Base-by-base conservation (phyloP, 2,329 filamentous ascomycete genomes). In the Botrytis elliptica region DNA sequence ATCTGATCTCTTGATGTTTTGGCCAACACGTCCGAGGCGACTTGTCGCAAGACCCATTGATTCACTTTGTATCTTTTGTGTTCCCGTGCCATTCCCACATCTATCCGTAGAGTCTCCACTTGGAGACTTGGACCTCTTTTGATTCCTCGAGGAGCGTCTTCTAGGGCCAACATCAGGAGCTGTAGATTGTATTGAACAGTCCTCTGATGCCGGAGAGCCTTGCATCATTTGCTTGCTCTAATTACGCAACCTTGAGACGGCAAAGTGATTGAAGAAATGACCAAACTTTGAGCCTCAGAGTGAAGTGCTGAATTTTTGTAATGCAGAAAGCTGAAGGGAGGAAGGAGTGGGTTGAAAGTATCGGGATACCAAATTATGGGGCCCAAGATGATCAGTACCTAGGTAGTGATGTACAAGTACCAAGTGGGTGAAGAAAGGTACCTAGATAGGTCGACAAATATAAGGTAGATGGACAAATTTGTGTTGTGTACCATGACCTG, bases 131-230 rank as follows among this genome's bases (percentile, higher is more conserved):
- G 52, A 52, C 36, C 60, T 10, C 9, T 22, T 60, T 46, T 74
- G 62, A 42, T 71, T 71, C 57, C 46, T 59, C 18, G 55, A 65
- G 49, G 69, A 72, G n/a, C 40, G 49, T 33, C 52, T 74, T 44
- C 46, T 59, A 57, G 46, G 25, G 57, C 57, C 64, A 38, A 73
- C n/a, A 55, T 40, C 62, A 14, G 36, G 63, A 69, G 55, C 46
- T 10, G 38, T 22, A 22, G 73, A 52, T 64, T 46, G 25, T 29
- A 40, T 42, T 33, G 40, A 52, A 67, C 9, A n/a, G 18, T 57
- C 62, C 36, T 67, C 62, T 40, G 46, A n/a, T n/a, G 22, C 22
- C 20, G 33, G 38, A 44, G 62, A 57, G 6, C 40, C 62, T 55
- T 72, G 29, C 62, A 72, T 72, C 40, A 29, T 57, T 57, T 42